Conservation (phyloP, 345 rosid genomes). For the Brassica rapa region DNA sequence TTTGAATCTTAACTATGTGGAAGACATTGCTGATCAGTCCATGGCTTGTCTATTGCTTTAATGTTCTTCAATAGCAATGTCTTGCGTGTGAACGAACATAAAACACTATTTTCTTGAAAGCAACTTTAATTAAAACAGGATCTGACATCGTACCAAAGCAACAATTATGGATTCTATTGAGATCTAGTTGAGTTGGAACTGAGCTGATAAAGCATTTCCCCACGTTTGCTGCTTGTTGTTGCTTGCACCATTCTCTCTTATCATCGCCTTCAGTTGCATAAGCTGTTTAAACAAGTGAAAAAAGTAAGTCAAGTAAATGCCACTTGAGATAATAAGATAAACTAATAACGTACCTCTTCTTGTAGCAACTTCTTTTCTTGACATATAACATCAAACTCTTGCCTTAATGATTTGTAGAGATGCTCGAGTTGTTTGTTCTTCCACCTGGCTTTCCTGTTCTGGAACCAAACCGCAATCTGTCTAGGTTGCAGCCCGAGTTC, state of each 20-base stretch:
- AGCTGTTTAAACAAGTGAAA: conserved; percentile 29
- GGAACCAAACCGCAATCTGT: conserved; percentile 94
- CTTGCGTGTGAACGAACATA: not conserved
- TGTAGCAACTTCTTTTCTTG: conserved; percentile 73
- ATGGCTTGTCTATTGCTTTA: not conserved
- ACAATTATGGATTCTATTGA: not conserved
- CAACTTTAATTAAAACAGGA: not conserved
- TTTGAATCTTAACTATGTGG: not conserved
- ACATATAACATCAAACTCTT: conserved; percentile 59
- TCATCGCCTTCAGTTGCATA: conserved; percentile 23
- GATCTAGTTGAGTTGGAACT: not conserved
- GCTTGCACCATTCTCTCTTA: conserved; percentile 17
- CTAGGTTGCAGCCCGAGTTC: conserved; percentile 89
- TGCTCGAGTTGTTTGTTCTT: conserved; percentile 82
- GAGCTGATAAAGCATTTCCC: not conserved
- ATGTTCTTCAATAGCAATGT: not conserved
- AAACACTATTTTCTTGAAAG: not conserved
- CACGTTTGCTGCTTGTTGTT: conserved; percentile 15
- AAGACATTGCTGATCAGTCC: not conserved
- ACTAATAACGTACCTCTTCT: conserved; percentile 61
- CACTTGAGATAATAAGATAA: not conserved
- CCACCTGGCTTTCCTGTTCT: conserved; percentile 88
- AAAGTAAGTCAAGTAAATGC: not conserved
- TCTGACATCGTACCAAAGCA: not conserved
- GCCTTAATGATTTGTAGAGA: conserved; percentile 68